Conservation (phyloP, 768 basidiomycete species). For the Russula earlei region DNA sequence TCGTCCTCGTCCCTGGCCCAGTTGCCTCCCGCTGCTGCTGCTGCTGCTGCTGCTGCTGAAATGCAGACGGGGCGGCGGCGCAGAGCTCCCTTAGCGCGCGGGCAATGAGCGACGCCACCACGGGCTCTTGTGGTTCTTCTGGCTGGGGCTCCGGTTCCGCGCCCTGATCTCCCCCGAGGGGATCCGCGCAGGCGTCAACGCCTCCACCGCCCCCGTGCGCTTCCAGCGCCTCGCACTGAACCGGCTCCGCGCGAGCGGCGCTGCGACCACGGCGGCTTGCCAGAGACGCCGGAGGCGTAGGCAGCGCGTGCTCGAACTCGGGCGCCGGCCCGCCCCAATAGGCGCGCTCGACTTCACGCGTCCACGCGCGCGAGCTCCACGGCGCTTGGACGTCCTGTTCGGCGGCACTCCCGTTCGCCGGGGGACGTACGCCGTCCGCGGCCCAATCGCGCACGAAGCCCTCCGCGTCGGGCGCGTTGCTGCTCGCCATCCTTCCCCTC, state of each 20-base stretch:
- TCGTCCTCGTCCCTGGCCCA: no score
- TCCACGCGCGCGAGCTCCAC: constrained; percentile 84
- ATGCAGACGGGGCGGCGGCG: constrained; percentile 14
- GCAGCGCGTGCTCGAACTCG: constrained; percentile 22
- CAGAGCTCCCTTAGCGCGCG: constrained; percentile 37
- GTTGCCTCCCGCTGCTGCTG: no score
- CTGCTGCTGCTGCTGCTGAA: no score
- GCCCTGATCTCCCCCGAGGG: not conserved
- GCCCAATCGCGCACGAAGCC: constrained; percentile 58
- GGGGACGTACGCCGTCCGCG: constrained; percentile 36
- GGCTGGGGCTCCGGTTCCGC: no score
- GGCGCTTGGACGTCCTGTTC: constrained; percentile 31
- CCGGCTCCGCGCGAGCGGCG: no score
- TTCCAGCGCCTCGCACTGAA: no score
- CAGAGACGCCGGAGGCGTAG: constrained; percentile 28
- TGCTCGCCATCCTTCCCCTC: constrained; percentile 13
- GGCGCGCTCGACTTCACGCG: constrained; percentile 63
- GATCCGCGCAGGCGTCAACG: no score
- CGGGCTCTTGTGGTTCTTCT: not conserved
- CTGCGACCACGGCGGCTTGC: no score
- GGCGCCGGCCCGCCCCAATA: constrained; percentile 54
- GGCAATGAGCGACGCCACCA: constrained; percentile 32
- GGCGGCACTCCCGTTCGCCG: no score
- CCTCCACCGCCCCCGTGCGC: no score
- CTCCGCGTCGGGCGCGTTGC: constrained; percentile 42